Evolutionary conservation across 306 rosid species (phyloP).

Genomic region (Glycyrrhiza uralensis): DNA sequence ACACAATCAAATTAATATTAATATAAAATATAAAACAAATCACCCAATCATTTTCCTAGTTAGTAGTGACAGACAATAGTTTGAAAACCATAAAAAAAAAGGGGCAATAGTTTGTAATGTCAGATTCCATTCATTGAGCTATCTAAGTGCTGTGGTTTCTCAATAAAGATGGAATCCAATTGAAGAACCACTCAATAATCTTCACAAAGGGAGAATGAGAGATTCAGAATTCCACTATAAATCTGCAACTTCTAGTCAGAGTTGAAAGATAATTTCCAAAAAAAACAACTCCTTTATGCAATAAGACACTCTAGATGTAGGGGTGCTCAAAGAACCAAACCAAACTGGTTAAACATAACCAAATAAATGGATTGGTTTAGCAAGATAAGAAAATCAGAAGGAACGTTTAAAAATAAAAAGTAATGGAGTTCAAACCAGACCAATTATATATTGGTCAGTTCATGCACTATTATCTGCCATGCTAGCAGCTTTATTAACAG

Average conservation of each 20-base stretch:
- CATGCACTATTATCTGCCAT: neutral
- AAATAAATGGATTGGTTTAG: neutral
- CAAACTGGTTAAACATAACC: neutral
- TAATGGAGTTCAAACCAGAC: neutral
- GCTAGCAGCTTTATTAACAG: neutral
- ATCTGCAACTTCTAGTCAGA: neutral
- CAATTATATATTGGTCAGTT: neutral
- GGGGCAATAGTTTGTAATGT: neutral
- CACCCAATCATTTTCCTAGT: neutral
- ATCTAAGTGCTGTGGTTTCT: neutral
- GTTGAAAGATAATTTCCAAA: neutral
- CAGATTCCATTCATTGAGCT: neutral
- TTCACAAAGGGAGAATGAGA: neutral
- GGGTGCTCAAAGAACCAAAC: slow-evolving; percentile 17
- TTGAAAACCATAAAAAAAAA: too few relatives aligned
- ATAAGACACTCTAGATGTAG: neutral
- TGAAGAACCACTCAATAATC: neutral
- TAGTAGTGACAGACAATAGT: neutral
- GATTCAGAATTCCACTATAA: slow-evolving; percentile 1
- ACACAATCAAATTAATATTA: neutral
- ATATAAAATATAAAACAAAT: neutral
- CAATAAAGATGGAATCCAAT: neutral
- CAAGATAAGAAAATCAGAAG: neutral
- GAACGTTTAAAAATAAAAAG: slow-evolving; percentile 10
- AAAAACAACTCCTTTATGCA: slow-evolving; percentile 4